Evolutionary conservation across 1,139 yeast species (phyloP).

Genomic region (Pichiaceae sp.): DNA sequence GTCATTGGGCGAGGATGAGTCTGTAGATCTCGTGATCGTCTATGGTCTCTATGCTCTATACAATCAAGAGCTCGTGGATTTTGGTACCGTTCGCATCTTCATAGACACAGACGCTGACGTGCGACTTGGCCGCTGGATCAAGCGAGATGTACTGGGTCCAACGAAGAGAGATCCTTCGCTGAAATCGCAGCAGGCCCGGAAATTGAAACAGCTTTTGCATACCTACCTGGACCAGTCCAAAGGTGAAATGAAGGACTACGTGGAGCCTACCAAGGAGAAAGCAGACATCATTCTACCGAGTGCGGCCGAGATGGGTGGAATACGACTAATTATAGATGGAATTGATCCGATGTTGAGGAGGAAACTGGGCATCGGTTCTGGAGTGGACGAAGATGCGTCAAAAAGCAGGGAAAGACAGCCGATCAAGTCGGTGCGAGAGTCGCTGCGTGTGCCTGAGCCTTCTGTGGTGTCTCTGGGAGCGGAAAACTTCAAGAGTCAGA

Average conservation of each 20-base stretch:
- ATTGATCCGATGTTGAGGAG: conserved; percentile 33
- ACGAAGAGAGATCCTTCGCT: conserved; percentile 1
- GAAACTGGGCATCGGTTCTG: conserved; percentile 4
- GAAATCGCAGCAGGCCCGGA: conserved; percentile 9
- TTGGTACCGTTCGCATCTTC: conserved; percentile 63
- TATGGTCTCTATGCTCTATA: conserved; percentile 80
- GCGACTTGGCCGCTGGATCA: conserved; percentile 65
- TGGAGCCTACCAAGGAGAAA: conserved; percentile 65
- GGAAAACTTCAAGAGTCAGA: conserved; percentile 18
- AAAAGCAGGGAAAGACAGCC: conserved; percentile 9
- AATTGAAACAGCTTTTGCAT: conserved; percentile 45
- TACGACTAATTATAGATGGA: conserved; percentile 70
- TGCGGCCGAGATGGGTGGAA: conserved; percentile 58
- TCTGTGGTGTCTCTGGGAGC: conserved; percentile 19
- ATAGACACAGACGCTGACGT: conserved; percentile 86
- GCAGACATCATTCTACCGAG: conserved; percentile 82
- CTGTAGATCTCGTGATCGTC: conserved; percentile 41
- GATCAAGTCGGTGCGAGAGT: conserved; percentile 7
- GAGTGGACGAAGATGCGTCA: not conserved
- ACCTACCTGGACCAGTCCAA: conserved; percentile 60
- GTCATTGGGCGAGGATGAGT: not conserved
- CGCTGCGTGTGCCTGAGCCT: conserved; percentile 6
- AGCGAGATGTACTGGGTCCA: conserved; percentile 17
- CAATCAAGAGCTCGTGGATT: conserved; percentile 46
- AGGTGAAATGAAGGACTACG: conserved; percentile 67